phyloP scores from a whole-genome alignment of 768 basidiomycete genomes.

The Trametopsis cervina region DNA sequence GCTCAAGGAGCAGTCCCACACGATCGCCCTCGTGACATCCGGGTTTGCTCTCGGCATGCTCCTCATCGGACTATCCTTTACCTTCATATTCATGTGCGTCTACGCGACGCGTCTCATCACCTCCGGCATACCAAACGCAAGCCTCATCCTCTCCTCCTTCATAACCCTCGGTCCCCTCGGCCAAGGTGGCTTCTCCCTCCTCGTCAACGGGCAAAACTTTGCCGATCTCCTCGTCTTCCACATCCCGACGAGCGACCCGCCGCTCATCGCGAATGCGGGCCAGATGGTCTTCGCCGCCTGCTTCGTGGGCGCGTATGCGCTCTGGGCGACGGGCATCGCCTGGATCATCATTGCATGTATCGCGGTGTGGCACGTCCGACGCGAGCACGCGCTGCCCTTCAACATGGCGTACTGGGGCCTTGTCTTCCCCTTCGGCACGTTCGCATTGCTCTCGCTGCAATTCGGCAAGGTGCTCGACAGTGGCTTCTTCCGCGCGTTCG shows the following conservation, averaged over 20 bases:
- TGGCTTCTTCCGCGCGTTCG: conserved; percentile 40
- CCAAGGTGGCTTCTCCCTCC: conserved; percentile 40
- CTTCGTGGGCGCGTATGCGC: conserved; percentile 38
- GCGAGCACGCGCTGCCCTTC: conserved; percentile 24
- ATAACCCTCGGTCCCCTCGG: conserved; percentile 47
- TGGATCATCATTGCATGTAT: conserved; percentile 39
- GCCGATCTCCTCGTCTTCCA: conserved; percentile 28
- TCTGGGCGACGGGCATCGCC: conserved; percentile 27
- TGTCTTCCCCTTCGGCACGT: conserved; percentile 24
- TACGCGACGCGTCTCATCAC: conserved; percentile 39
- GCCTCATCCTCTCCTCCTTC: conserved; percentile 36
- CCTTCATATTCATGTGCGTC: conserved; percentile 41
- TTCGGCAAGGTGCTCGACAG: conserved; percentile 38
- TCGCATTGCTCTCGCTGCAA: conserved; percentile 38
- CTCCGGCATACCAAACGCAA: conserved; percentile 33
- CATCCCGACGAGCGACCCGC: no score
- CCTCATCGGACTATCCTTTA: conserved; percentile 38
- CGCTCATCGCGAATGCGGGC: no score
- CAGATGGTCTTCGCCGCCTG: conserved; percentile 36
- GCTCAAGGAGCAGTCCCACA: conserved; percentile 28
- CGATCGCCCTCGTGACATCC: conserved; percentile 35
- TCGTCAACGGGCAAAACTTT: conserved; percentile 34
- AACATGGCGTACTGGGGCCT: conserved; percentile 5
- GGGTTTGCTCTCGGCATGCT: conserved; percentile 37
- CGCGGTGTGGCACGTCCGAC: conserved; percentile 26